These are phyloP conservation scores for Inga leiocalycina DNA, from an alignment of 306 rosid genomes.

Conservation along the genomic window DNA sequence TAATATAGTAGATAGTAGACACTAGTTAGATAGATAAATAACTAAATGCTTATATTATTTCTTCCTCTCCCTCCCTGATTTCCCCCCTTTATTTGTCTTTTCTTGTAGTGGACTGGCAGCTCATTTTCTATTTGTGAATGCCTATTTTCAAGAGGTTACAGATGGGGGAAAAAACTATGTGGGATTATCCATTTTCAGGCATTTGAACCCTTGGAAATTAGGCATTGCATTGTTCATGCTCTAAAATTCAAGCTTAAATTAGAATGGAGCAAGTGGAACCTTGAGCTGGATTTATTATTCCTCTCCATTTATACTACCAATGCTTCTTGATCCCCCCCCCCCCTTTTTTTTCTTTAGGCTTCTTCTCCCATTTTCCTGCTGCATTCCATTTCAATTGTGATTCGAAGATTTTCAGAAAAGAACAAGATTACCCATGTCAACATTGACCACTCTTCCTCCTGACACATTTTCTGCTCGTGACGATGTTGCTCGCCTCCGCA, in stretches of 20 bases:
- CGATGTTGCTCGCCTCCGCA: constrained; percentile 55
- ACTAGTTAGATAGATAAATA: too few species aligned
- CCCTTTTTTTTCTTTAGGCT: background rate
- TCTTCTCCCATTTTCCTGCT: background rate
- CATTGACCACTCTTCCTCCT: constrained; percentile 64
- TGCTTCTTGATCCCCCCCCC: too few species aligned
- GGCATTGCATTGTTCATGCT: constrained; percentile 15
- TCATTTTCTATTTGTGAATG: constrained; percentile 17
- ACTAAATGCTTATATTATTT: too few species aligned
- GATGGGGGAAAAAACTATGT: background rate
- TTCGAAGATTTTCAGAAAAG: background rate
- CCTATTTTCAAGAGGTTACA: background rate
- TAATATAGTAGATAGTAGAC: too few species aligned
- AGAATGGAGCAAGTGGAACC: constrained; percentile 6
- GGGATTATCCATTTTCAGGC: constrained; percentile 1
- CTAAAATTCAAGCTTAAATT: constrained; percentile 19
- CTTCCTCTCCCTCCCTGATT: background rate
- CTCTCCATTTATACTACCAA: constrained; percentile 10
- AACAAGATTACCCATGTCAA: constrained; percentile 47
- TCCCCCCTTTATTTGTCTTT: too few species aligned
- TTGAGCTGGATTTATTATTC: background rate
- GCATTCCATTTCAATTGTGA: background rate
- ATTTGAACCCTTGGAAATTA: constrained; percentile 8
- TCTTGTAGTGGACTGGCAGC: background rate
- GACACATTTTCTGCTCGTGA: constrained; percentile 52